Evolutionary conservation across 2,329 filamentous ascomycete genomes (phyloP).

Genomic region (Alternaria brassicicola): DNA sequence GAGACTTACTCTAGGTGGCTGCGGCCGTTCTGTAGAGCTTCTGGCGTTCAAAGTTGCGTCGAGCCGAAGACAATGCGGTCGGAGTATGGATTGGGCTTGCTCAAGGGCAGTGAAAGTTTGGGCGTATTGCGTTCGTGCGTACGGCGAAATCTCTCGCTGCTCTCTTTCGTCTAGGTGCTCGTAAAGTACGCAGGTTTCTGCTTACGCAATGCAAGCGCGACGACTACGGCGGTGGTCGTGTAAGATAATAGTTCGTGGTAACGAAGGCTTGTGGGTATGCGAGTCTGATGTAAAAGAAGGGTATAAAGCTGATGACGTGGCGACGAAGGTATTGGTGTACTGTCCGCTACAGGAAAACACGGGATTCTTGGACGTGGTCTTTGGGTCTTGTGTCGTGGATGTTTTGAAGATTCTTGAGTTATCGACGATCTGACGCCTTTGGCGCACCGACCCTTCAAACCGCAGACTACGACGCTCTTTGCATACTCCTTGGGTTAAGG

Average conservation of each 20-base stretch:
- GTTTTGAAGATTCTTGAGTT: background rate
- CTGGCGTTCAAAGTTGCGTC: background rate
- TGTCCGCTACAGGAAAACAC: background rate
- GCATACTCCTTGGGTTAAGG: background rate
- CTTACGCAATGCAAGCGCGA: background rate
- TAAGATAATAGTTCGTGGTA: background rate
- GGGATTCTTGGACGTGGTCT: background rate
- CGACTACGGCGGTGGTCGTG: background rate
- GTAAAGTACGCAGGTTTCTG: background rate
- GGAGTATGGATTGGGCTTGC: too few relatives aligned
- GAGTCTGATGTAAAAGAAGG: background rate
- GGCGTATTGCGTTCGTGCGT: too few relatives aligned
- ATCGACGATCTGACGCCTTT: background rate
- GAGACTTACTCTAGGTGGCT: background rate
- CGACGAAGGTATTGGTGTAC: background rate
- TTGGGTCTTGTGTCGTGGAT: background rate
- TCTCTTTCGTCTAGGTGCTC: rapidly evolving
- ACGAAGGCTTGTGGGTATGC: background rate
- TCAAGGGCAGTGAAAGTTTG: background rate
- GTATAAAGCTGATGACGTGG: background rate
- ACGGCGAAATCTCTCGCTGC: background rate
- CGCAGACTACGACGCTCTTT: background rate
- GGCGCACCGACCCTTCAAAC: background rate
- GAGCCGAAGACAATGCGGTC: rapidly evolving
- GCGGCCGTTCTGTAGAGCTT: background rate